Evolutionary conservation across 768 basidiomycete genomes (phyloP).

Genomic region (Boletus huronensis): DNA sequence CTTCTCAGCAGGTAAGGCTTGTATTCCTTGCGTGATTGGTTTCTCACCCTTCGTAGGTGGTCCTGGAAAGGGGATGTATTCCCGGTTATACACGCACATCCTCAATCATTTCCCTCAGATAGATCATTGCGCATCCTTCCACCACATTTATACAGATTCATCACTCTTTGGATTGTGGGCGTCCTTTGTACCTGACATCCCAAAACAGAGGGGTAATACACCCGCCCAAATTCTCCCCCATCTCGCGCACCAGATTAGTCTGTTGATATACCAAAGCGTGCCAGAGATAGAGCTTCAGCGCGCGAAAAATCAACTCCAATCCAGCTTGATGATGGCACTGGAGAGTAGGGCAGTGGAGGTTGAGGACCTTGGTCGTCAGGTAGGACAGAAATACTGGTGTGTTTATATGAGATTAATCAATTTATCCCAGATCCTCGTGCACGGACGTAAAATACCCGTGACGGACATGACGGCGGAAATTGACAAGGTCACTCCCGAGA

Average conservation of each 20-base stretch:
- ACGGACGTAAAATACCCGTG: conserved; percentile 81
- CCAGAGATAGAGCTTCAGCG: conserved; percentile 69
- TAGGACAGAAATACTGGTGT: conserved; percentile 24
- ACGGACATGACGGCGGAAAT: conserved; percentile 89
- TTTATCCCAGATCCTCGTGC: conserved; percentile 66
- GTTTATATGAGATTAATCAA: not conserved
- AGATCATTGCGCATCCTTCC: conserved; percentile 95
- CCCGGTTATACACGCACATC: conserved; percentile 91
- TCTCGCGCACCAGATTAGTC: conserved; percentile 82
- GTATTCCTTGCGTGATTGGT: not conserved
- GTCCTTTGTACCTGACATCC: conserved; percentile 67
- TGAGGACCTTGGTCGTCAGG: conserved; percentile 90
- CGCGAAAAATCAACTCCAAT: conserved; percentile 95
- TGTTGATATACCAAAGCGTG: conserved; percentile 68
- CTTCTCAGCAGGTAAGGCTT: conserved; percentile 78
- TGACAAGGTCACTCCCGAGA: conserved; percentile 66
- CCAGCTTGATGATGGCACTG: conserved; percentile 89
- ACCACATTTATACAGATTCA: conserved; percentile 94
- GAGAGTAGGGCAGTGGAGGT: conserved; percentile 84
- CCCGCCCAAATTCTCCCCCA: conserved; percentile 75
- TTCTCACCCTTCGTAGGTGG: conserved; percentile 52
- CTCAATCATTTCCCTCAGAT: conserved; percentile 92
- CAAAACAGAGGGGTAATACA: conserved; percentile 55
- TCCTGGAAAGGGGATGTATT: conserved; percentile 99
- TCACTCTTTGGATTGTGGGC: conserved; percentile 92